These are phyloP conservation scores for Austroboletus niveus DNA, from an alignment of 1,284 basidiomycete species.

Conservation along the genomic window DNA sequence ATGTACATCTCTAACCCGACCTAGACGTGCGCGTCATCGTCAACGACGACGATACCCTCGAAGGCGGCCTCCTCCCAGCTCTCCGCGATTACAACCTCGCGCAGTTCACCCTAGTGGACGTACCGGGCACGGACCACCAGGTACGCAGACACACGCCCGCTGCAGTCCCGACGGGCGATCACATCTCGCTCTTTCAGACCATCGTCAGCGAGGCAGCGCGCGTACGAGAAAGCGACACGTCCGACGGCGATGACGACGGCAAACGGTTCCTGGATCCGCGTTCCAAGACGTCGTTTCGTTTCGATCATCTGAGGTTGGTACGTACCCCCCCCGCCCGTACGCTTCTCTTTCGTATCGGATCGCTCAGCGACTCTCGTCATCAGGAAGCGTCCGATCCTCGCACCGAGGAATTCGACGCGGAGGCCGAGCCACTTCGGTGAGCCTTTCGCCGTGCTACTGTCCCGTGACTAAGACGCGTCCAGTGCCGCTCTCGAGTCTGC, in stretches of 20 bases:
- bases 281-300: conserved; percentile 72
- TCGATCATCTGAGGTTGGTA: conserved; percentile 81
- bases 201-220: conserved; percentile 73
- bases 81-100: conserved; percentile 80
- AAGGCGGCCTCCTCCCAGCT: conserved; percentile 74
- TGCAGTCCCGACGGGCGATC: neutral
- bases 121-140: conserved; percentile 70
- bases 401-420: conserved; percentile 57
- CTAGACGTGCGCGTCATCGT: conserved; percentile 88
- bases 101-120: conserved; percentile 79
- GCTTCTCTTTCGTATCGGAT: neutral
- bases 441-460: conserved; percentile 8
- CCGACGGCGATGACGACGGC: conserved; percentile 24
- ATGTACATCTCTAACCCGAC: neutral
- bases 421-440: conserved; percentile 76
- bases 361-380: conserved; percentile 30
- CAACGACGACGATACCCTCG: conserved; percentile 77
- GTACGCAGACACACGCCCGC: conserved; percentile 34
- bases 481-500: conserved; percentile 71
- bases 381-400: conserved; percentile 79
- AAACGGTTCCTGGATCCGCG: conserved; percentile 82
- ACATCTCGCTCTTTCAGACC: conserved; percentile 43
- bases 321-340: conserved; percentile 10
- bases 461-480: neutral
- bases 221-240: conserved; percentile 37